phyloP scores from a whole-genome alignment of 2,329 filamentous ascomycete genomes.

The Clarireedia sp. region DNA sequence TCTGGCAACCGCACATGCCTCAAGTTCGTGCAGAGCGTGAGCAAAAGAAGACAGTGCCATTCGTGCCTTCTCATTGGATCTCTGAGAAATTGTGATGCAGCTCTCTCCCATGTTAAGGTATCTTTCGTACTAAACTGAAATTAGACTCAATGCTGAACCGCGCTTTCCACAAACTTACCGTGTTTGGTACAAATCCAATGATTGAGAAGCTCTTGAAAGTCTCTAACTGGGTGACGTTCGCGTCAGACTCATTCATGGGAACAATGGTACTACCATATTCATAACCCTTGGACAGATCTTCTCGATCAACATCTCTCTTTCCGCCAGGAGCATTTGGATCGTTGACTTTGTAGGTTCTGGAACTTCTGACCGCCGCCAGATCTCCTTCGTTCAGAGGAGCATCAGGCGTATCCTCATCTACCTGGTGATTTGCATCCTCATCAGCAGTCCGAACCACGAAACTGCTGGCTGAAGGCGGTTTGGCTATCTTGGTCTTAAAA shows the following conservation, averaged over 20 bases:
- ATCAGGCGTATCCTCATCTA: slow-evolving; percentile 36
- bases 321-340: slow-evolving; percentile 68
- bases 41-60: slow-evolving; percentile 84
- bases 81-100: slow-evolving; percentile 69
- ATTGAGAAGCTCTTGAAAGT: slow-evolving; percentile 70
- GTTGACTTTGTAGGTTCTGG: slow-evolving; percentile 73
- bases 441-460: slow-evolving; percentile 49
- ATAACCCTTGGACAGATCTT: slow-evolving; percentile 86
- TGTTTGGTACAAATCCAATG: slow-evolving; percentile 70
- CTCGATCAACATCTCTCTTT: slow-evolving; percentile 72
- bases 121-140: slow-evolving; percentile 57
- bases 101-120: slow-evolving; percentile 80
- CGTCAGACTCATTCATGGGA: slow-evolving; percentile 77
- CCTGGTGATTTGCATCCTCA: slow-evolving; percentile 36
- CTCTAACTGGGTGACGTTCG: slow-evolving; percentile 81
- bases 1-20: slow-evolving; percentile 78
- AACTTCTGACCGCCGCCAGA: slow-evolving; percentile 64
- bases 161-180: not conserved
- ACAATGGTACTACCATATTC: slow-evolving; percentile 90
- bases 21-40: slow-evolving; percentile 75
- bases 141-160: too few relatives aligned
- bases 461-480: slow-evolving; percentile 66
- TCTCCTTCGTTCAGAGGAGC: slow-evolving; percentile 31
- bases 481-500: slow-evolving; percentile 73
- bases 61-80: slow-evolving; percentile 70